These are phyloP conservation scores for Leersia perrieri DNA, from an alignment of 176 grass and related monocot genomes.

Conservation along the genomic window DNA sequence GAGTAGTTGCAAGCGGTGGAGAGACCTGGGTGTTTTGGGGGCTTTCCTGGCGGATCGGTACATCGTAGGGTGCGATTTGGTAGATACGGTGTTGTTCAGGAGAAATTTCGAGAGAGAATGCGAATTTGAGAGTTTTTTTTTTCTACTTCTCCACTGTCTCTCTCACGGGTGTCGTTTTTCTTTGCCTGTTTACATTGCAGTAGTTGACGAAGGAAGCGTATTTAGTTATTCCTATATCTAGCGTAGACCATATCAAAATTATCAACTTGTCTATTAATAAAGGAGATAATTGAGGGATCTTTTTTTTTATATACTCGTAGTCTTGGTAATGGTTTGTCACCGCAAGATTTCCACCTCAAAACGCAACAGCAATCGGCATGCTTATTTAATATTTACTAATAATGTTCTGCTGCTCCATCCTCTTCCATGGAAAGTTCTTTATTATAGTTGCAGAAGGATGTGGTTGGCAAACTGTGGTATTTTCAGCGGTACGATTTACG, in stretches of 20 bases:
- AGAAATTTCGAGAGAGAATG: constrained; percentile 15
- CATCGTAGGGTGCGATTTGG: constrained; percentile 7
- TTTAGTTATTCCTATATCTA: not conserved
- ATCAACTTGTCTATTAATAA: not conserved
- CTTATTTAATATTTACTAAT: not conserved
- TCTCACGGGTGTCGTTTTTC: not conserved
- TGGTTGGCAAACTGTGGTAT: not conserved
- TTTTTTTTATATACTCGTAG: not conserved
- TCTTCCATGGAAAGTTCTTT: constrained; percentile 3
- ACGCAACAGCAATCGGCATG: not conserved
- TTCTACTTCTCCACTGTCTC: not conserved
- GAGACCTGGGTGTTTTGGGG: not conserved
- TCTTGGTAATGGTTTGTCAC: not conserved
- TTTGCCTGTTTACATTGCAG: constrained; percentile 2
- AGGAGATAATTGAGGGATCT: not conserved
- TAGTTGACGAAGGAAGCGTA: constrained; percentile 10
- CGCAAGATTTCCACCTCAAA: not conserved
- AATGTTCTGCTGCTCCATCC: not conserved
- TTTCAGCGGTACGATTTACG: not conserved
- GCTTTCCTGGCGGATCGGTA: constrained; percentile 19
- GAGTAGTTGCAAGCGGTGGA: not conserved
- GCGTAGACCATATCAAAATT: not conserved
- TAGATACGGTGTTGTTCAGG: not conserved
- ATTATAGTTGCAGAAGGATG: not conserved
- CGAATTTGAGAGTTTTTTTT: not conserved